phyloP scores from a whole-genome alignment of 1,284 basidiomycete genomes.

The Ustilago curta region DNA sequence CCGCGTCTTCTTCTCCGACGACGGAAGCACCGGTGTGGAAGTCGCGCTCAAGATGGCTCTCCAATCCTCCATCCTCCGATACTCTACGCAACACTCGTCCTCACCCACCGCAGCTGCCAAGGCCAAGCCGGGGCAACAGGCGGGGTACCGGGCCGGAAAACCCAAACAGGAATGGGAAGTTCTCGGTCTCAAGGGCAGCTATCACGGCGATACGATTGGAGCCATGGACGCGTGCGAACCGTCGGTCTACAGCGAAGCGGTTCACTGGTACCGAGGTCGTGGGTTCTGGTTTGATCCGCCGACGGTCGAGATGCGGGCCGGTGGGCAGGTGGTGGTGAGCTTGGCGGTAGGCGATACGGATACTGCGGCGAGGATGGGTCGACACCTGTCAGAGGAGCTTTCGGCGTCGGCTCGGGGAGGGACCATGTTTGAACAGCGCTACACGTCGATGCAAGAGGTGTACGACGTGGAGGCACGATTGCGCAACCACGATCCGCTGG shows the following conservation, averaged over 20 bases:
- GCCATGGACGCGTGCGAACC: conserved; percentile 93
- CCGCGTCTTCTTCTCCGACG: conserved; percentile 91
- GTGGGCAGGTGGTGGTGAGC: conserved; percentile 38
- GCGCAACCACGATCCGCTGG: conserved; percentile 73
- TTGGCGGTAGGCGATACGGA: conserved; percentile 17
- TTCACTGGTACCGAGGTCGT: conserved; percentile 94
- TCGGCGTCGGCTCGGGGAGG: not conserved
- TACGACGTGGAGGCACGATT: conserved; percentile 82
- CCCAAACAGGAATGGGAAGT: conserved; percentile 76
- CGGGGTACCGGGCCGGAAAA: conserved; percentile 51
- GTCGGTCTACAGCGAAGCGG: conserved; percentile 83
- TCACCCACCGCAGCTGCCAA: conserved; percentile 35
- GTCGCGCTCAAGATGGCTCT: conserved; percentile 92
- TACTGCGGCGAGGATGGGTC: conserved; percentile 16
- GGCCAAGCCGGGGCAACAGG: conserved; percentile 27
- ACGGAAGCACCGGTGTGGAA: conserved; percentile 96
- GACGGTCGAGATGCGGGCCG: conserved; percentile 75
- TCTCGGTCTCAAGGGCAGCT: conserved; percentile 89
- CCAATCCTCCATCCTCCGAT: conserved; percentile 54
- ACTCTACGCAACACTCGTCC: conserved; percentile 22
- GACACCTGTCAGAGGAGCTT: conserved; percentile 10
- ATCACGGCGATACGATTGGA: conserved; percentile 98
- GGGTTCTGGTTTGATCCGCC: conserved; percentile 95
- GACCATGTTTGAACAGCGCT: conserved; percentile 33
- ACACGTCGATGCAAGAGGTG: conserved; percentile 74